These are phyloP conservation scores for Paramecium pentaurelia DNA, from an alignment of 73 alveolate species.

Conservation along the genomic window DNA sequence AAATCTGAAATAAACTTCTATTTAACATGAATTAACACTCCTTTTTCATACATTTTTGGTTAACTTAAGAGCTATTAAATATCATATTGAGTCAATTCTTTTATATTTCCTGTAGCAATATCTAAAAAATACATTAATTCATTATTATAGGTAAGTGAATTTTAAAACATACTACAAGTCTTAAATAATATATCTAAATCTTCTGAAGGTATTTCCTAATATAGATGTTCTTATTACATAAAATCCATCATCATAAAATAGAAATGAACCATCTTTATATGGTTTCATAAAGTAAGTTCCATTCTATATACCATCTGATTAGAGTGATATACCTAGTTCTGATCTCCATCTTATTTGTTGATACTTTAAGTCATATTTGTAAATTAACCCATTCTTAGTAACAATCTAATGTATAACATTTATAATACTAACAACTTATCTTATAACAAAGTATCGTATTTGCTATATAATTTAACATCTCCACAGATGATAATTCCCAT, in stretches of 20 bases:
- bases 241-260: neutral
- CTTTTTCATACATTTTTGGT: neutral
- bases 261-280: constrained; percentile 7
- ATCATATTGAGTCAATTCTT: constrained; percentile 26
- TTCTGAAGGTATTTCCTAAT: neutral
- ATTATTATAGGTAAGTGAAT: neutral
- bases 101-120: constrained; percentile 29
- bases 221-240: neutral
- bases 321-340: neutral
- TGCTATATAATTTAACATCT: neutral
- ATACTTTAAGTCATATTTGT: neutral
- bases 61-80: neutral
- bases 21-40: neutral
- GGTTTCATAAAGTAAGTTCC: constrained; percentile 27
- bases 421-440: neutral
- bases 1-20: neutral
- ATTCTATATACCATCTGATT: neutral
- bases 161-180: neutral
- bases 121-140: constrained; percentile 25
- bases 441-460: neutral
- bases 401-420: neutral
- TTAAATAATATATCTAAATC: neutral
- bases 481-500: neutral
- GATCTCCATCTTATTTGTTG: neutral
- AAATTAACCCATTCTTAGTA: neutral